Evolutionary conservation across 768 basidiomycete genomes (phyloP), one percentile per base, ranked within the genome.

Genomic region (Tephrocybe sp.): DNA sequence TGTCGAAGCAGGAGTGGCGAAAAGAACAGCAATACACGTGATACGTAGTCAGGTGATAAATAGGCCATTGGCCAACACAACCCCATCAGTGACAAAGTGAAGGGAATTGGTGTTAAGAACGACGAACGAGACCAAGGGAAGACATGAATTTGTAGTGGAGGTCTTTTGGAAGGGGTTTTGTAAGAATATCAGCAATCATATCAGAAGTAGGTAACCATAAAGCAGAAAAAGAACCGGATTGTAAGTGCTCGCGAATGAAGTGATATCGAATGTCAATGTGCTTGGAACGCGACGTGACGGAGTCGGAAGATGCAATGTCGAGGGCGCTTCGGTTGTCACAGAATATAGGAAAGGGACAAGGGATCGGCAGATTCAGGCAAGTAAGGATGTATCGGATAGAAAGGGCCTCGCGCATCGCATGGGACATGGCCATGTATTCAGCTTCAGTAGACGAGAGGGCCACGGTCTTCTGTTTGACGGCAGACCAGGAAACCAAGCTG

Each of bases 171-270:
- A 71, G 61, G 1, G 61, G 45, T 50, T 76, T 75, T 0, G 69
- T 75, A 48, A 76, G 63, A 2, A 68, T 56, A 57, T 75, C 73
- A 1, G 73, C 70, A 4, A 57, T 29, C 54, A 68, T 72, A 13
- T 69, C 57, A 0, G 25, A 42, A 0, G 69, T 69, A 3, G 68
- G 59, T 23, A 66, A 52, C 54, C 69, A 68, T 3, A 18, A 7
- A 2, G 37, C 4, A 1, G 12, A 8, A 15, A 34, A 34, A 34
- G 33, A 12, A 15, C 33, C 33, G n/a, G 33, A 34, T 12, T 4
- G 13, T 4, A 34, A 34, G n/a, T 34, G 13, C 13, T 34, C 13
- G 16, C 5, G 16, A 34, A 34, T 34, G 13, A 34, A 34, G 13
- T 34, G 16, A 4, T 49, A 30, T 1, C 18, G 25, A 29, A 49